Evolutionary conservation across 2,329 filamentous ascomycete genomes (phyloP).

Genomic region (Fonsecaea pedrosoi): DNA sequence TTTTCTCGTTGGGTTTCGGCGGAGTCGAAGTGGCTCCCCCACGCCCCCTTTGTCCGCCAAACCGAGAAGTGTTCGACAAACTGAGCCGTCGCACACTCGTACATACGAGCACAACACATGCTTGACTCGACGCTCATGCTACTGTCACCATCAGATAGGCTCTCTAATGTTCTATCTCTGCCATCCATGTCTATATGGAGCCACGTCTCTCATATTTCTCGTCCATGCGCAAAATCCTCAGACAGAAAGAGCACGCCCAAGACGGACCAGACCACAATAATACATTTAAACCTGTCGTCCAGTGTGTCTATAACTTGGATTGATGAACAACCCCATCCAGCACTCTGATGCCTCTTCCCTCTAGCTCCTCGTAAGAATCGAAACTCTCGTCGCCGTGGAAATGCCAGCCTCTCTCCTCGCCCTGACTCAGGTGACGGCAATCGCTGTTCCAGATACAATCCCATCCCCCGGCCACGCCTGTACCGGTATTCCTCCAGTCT

Average conservation of each 20-base stretch:
- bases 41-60: background rate
- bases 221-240: background rate
- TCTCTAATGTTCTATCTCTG: slow-evolving; percentile 2
- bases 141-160: background rate
- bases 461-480: slow-evolving; percentile 78
- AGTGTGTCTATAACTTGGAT: slow-evolving; percentile 25
- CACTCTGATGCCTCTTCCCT: slow-evolving; percentile 40
- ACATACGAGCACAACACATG: background rate
- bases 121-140: background rate
- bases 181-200: background rate
- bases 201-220: background rate
- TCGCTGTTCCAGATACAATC: slow-evolving; percentile 80
- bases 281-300: background rate
- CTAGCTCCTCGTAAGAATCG: slow-evolving; percentile 43
- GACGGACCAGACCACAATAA: background rate
- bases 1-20: slow-evolving; percentile 1
- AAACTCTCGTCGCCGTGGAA: slow-evolving; percentile 57
- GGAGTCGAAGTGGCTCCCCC: background rate
- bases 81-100: background rate
- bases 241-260: background rate
- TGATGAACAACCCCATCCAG: slow-evolving; percentile 25
- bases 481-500: slow-evolving; percentile 40
- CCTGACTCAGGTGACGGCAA: slow-evolving; percentile 78
- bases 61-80: background rate
- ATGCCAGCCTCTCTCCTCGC: slow-evolving; percentile 83